A percentile compares a stretch with the other conserved stretches of the same genome.
Evolutionary conservation across 106 monocot species (phyloP).

Genomic region (Gastrodia elata): DNA sequence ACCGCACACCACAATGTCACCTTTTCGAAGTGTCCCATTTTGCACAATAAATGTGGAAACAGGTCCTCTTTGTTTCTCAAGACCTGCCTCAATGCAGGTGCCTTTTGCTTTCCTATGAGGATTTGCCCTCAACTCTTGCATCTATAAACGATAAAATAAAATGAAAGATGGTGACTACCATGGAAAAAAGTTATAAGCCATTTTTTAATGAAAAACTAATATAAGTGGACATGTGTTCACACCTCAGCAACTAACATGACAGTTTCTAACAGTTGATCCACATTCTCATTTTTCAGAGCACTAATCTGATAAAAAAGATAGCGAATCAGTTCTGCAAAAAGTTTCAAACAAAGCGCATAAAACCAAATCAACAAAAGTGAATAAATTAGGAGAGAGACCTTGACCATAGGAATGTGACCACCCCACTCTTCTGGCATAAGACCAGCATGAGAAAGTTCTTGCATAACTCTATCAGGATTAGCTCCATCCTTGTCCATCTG

Average conservation of each 20-base stretch:
- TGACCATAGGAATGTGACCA: slow-evolving; percentile 89
- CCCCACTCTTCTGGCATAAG: slow-evolving; percentile 96
- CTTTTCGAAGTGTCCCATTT: slow-evolving; percentile 86
- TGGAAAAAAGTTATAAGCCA: background rate
- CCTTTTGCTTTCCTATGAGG: slow-evolving; percentile 94
- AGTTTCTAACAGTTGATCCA: slow-evolving; percentile 91
- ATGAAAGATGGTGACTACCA: background rate
- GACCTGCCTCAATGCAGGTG: slow-evolving; percentile 78
- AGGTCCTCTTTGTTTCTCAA: slow-evolving; percentile 88
- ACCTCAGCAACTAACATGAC: slow-evolving; percentile 98
- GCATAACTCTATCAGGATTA: slow-evolving; percentile 83
- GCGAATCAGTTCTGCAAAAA: slow-evolving; percentile 17
- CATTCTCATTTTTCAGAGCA: slow-evolving; percentile 85
- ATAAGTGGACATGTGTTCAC: slow-evolving; percentile 2
- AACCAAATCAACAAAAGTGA: background rate
- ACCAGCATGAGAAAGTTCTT: slow-evolving; percentile 89
- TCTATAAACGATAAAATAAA: slow-evolving; percentile 26
- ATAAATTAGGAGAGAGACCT: slow-evolving; percentile 32
- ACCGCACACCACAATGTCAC: slow-evolving; percentile 86
- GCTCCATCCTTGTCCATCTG: slow-evolving; percentile 98
- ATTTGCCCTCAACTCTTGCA: slow-evolving; percentile 98
- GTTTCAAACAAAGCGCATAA: slow-evolving; percentile 1
- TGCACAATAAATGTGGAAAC: slow-evolving; percentile 82
- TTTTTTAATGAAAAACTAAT: background rate
- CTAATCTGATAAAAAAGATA: slow-evolving; percentile 54